Base-by-base conservation (phyloP, 2,329 filamentous ascomycete genomes). In the Herpotrichia juniperi region DNA sequence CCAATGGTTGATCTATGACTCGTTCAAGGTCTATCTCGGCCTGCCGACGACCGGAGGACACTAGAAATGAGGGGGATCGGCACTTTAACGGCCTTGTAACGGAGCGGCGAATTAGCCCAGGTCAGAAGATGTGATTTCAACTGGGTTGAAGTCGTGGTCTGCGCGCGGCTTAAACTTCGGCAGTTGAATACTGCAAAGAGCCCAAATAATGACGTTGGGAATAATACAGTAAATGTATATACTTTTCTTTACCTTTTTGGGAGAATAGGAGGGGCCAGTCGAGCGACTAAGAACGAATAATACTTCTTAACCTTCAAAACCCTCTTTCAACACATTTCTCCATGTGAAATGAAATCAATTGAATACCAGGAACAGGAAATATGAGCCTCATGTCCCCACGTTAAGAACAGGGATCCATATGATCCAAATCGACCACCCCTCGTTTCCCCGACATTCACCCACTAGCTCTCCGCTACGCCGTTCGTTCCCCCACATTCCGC, bases 1-100 rank as follows among this genome's bases (percentile, higher is more conserved):
- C 63, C 73, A 76, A 61, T 76, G 73, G 73, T 61, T 76, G 26
- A 74, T 75, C 42, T 76, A 76, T 53, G 73, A 76, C 46, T 74
- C 71, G 2, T 76, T 74, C 64, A 76, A 76, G 64, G 72, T 75
- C n/a, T 69, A 68, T 40, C 66, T 75, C 9, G 73, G 73, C 22
- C 17, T 64, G 25, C 68, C 68, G 7, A 72, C 68, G 2, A 71
- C 61, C 34, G 61, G 59, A 46, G 61, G 61, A n/a, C 61, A 63
- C 37, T 63, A 32, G 22, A 51, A 39, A 17, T 5, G 49, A 34
- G 35, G 43, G 37, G 28, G 26, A 46, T n/a, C 32, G 19, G 44
- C 42, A 21, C 8, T 37, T 37, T 11, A 37, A 19, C 34, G 34
- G 25, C 25, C 24, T 21, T 46, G 14, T 26, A 30, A 16, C 34